Base-by-base conservation (phyloP, 225 moss, liverwort and hornwort genomes). In the Physcomitrium patens region DNA sequence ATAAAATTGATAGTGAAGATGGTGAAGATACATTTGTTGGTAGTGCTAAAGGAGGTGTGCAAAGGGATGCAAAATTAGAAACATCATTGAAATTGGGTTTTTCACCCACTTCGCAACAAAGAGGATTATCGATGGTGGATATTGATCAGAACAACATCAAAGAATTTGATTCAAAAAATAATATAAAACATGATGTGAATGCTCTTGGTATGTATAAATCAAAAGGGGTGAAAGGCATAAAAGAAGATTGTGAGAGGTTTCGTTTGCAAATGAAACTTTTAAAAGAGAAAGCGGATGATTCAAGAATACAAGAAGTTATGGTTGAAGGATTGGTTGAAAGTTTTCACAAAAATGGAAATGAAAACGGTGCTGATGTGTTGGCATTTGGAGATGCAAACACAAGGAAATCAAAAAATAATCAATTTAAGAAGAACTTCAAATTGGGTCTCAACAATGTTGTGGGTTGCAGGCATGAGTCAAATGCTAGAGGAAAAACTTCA, bases 211-310 rank as follows among this genome's bases (percentile, higher is more conserved):
- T 83, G 1, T 85, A 80, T 27, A 85, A 73, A 79, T 72, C 61
- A 41, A 66, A 62, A 72, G 80, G 90, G 47, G 77, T 89, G 15
- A 70, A 85, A 16, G 86, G 84, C 41, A 90, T 97, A 10, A 90
- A 84, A 71, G 92, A 94, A 74, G 91, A 97, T 37, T 94, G 93
- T 76, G 87, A 89, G 64, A 93, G 82, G 37, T 93, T 94, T 37
- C 80, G 85, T 1, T 73, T 86, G 37, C 88, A 97, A 74, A 91
- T 97, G 89, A 91, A 87, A 76, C 79, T 84, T 71, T 71, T 97
- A 53, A 94, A 89, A 77, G 83, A 87, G 49, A 89, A 85, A 71
- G 91, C 91, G 1, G 61, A 81, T 24, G 89, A 89, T 66, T 86
- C 91, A 42, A 87, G 80, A 61, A 76, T 90, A 9, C 72, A 77